phyloP scores from a whole-genome alignment of 805 yeast species.

The Allodekkera sacchari region DNA sequence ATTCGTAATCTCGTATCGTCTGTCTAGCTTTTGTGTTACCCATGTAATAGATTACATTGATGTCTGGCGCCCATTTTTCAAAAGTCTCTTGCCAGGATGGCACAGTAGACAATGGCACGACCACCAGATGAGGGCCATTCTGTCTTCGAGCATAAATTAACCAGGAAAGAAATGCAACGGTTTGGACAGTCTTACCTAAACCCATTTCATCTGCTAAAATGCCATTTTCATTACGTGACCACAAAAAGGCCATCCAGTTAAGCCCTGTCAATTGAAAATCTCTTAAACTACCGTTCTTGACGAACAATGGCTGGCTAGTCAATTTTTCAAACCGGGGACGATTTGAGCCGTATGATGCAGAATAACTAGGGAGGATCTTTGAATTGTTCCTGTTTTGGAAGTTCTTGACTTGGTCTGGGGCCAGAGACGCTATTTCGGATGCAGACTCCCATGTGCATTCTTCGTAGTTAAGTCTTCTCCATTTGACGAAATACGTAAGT shows the following conservation, averaged over 20 bases:
- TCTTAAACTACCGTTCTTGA: constrained; percentile 85
- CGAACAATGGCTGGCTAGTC: constrained; percentile 76
- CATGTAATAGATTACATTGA: constrained; percentile 85
- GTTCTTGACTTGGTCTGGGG: constrained; percentile 76
- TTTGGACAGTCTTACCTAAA: constrained; percentile 94
- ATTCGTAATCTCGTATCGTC: constrained; percentile 77
- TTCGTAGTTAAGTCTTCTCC: constrained; percentile 91
- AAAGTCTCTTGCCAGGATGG: constrained; percentile 99
- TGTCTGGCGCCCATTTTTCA: constrained; percentile 95
- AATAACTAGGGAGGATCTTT: constrained; percentile 73
- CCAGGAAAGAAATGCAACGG: constrained; percentile 93
- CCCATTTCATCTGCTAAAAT: constrained; percentile 99
- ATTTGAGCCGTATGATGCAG: constrained; percentile 63
- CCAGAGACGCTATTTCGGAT: constrained; percentile 69
- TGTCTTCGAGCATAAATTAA: constrained; percentile 90
- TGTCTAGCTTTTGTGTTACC: constrained; percentile 86
- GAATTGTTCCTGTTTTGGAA: constrained; percentile 77
- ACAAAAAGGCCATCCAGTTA: constrained; percentile 98
- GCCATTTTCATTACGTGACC: constrained; percentile 97
- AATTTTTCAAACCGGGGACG: constrained; percentile 90
- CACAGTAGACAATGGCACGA: constrained; percentile 90
- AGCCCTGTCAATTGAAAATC: constrained; percentile 97
- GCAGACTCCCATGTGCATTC: constrained; percentile 98
- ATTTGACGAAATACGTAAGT: constrained; percentile 79
- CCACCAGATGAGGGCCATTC: constrained; percentile 94